Evolutionary conservation across 129 eudicot species (phyloP).

Genomic region (Heracleum sosnowskyi): DNA sequence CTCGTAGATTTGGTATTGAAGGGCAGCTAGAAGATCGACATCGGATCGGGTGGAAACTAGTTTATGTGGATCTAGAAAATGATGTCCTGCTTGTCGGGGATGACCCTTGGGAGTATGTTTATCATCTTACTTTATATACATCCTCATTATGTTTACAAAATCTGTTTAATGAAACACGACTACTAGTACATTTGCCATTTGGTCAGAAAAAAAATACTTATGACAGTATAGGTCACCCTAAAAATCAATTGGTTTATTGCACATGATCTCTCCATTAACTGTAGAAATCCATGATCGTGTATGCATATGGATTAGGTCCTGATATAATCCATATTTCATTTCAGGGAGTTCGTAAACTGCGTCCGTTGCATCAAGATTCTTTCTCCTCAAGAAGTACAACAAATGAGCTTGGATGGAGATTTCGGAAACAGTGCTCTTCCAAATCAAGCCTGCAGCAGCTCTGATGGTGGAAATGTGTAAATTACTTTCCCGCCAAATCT

Average conservation of each 20-base stretch:
- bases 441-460: conserved; percentile 90
- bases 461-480: conserved; percentile 70
- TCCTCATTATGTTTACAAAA: not conserved
- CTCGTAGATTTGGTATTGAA: conserved; percentile 90
- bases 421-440: conserved; percentile 54
- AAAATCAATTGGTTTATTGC: not conserved
- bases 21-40: conserved; percentile 86
- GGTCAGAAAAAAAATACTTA: not conserved
- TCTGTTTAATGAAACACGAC: not conserved
- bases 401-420: conserved; percentile 95
- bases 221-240: not conserved
- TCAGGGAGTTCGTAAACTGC: conserved; percentile 84
- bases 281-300: not conserved
- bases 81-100: conserved; percentile 94
- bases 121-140: not conserved
- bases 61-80: conserved; percentile 87
- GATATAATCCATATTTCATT: conserved; percentile 8
- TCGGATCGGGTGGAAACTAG: conserved; percentile 90
- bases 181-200: not conserved
- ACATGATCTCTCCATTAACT: not conserved
- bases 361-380: conserved; percentile 87
- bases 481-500: conserved; percentile 12
- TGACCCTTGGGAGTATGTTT: conserved; percentile 99
- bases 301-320: not conserved
- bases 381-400: conserved; percentile 91